Base-by-base conservation (phyloP, 768 basidiomycete genomes). In the Mycena vulgaris region DNA sequence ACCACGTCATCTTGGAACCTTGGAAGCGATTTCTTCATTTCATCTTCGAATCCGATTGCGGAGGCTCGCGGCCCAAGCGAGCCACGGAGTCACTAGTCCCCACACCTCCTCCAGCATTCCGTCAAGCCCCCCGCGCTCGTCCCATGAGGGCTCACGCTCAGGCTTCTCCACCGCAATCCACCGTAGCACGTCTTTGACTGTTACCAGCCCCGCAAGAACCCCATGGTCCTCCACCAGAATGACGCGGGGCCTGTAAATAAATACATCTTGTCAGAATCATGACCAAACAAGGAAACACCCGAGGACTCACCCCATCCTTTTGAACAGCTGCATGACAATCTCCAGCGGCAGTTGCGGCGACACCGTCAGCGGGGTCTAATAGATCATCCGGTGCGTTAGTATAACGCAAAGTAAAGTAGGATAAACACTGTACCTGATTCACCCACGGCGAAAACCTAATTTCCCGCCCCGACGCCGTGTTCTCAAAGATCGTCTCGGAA, bases 261-360 rank as follows among this genome's bases (percentile, higher is more conserved):
- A 6, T 31, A 25, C n/a, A n/a, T n/a, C 17, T 52, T 33, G 30
- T 63, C 51, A 62, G 21, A 17, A 52, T 1, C 25, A 19, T 51
- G 71, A 37, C 23, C 57, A 48, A 49, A 72, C 56, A 31, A 56
- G 14, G 23, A 33, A 65, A 30, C 40, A 27, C 21, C 19, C 1
- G 6, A 17, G 19, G 25, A 86, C 95, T 74, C 76, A 98, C 98
- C 98, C 98, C 93, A 99, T 95, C 52, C 95, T 89, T 78, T 97
- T 95, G 86, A 99, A 99, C 30, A 99, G 83, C 77, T 99, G 96
- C 93, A 98, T 95, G 10, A 97, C 95, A 63, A 98, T 96, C 80
- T 99, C 98, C 48, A 99, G 84, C 0, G 96, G 96, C 45, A 98
- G 87, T 71, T 95, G 94, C 1, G 96, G 93, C 8, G 96, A 93